These are phyloP conservation scores for Aspergillus sp. DNA, from an alignment of 2,329 filamentous ascomycete genomes.

Conservation along the genomic window DNA sequence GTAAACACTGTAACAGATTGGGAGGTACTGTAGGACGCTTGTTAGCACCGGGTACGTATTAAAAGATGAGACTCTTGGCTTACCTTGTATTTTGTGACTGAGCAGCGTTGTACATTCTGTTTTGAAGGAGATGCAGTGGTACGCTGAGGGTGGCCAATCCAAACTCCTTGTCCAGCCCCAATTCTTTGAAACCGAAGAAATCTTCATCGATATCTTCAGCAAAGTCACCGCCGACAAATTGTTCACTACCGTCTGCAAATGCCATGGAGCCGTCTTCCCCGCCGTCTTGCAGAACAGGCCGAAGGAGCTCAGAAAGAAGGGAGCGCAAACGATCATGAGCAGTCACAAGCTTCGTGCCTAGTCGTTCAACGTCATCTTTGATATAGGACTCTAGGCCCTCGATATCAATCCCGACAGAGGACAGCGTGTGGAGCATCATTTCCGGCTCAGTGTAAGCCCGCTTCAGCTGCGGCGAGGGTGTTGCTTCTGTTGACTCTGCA, in stretches of 20 bases:
- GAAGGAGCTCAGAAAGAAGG: constrained; percentile 87
- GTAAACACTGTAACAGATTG: constrained; percentile 58
- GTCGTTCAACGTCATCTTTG: constrained; percentile 87
- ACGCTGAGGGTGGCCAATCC: constrained; percentile 85
- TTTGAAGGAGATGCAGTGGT: constrained; percentile 89
- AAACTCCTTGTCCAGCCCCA: constrained; percentile 89
- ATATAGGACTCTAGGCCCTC: constrained; percentile 81
- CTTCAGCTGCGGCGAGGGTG: constrained; percentile 51
- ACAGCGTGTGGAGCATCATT: constrained; percentile 79
- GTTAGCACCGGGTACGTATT: constrained; percentile 13
- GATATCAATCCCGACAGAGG: constrained; percentile 80
- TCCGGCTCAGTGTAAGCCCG: constrained; percentile 80
- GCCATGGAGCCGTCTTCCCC: constrained; percentile 82
- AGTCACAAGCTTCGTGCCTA: constrained; percentile 72
- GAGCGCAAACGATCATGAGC: constrained; percentile 95
- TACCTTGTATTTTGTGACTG: constrained; percentile 70
- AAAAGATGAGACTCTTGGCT: constrained; percentile 20
- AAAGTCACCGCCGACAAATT: constrained; percentile 95
- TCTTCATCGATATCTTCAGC: constrained; percentile 97
- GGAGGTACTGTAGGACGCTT: constrained; percentile 24
- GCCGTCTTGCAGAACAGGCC: constrained; percentile 79
- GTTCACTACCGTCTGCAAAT: constrained; percentile 95
- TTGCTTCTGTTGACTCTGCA: constrained; percentile 44
- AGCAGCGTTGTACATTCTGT: constrained; percentile 81
- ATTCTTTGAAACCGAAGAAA: constrained; percentile 96